A percentile compares a stretch with the other conserved stretches of the same genome.
Evolutionary conservation across 495 filamentous ascomycete genomes (phyloP).

Genomic region (Penicillium chermesinum): DNA sequence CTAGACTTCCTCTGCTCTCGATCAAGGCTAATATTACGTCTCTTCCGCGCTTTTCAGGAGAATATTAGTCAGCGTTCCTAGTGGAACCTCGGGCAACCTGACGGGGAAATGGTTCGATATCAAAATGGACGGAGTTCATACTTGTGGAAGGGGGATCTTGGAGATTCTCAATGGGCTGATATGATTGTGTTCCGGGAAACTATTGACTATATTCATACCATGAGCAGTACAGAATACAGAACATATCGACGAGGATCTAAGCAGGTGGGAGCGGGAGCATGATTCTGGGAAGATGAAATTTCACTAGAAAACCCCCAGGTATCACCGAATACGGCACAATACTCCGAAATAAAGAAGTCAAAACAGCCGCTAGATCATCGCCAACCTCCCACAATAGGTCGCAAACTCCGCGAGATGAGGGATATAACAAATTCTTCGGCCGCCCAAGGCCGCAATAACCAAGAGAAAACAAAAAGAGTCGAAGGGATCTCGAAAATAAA

Average conservation of each 20-base stretch:
- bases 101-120: not conserved
- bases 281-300: constrained; percentile 34
- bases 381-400: constrained; percentile 1
- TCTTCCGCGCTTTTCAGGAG: not conserved
- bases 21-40: not conserved
- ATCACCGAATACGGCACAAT: constrained; percentile 6
- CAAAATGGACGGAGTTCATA: no score
- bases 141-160: not conserved
- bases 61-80: not conserved
- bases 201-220: no score
- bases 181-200: no score
- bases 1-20: not conserved
- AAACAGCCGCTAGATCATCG: not conserved
- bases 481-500: not conserved
- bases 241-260: no score
- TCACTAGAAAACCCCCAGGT: constrained; percentile 11
- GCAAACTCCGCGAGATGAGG: constrained; percentile 5
- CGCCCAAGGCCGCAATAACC: not conserved
- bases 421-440: constrained; percentile 4
- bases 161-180: no score
- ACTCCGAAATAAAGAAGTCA: constrained; percentile 12
- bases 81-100: no score
- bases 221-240: no score
- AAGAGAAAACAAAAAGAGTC: not conserved
- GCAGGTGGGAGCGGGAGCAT: constrained; percentile 42